phyloP scores from a whole-genome alignment of 495 filamentous ascomycete species.

The Daldinia bambusicola region DNA sequence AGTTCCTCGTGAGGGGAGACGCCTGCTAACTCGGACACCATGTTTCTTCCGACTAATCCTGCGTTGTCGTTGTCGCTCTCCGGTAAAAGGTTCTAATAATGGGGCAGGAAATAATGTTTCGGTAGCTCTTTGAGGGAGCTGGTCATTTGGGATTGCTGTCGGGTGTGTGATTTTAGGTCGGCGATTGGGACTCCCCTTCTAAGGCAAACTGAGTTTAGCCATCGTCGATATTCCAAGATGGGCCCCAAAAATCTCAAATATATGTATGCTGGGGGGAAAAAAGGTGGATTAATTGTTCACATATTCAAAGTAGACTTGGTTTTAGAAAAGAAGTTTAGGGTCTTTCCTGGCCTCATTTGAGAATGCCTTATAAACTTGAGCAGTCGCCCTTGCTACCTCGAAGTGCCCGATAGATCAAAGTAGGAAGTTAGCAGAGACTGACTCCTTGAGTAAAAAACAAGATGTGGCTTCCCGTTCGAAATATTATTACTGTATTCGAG shows the following conservation, averaged over 20 bases:
- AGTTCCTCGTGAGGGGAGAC: conserved; percentile 39
- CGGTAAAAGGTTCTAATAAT: conserved; percentile 44
- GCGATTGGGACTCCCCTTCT: conserved; percentile 59
- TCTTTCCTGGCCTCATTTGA: conserved; percentile 10
- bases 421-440: conserved; percentile 3
- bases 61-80: conserved; percentile 39
- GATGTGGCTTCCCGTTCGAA: conserved; percentile 18
- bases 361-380: neutral
- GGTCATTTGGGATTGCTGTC: conserved; percentile 38
- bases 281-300: conserved; percentile 36
- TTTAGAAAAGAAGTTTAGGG: neutral
- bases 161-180: conserved; percentile 53
- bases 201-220: conserved; percentile 60
- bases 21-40: conserved; percentile 47
- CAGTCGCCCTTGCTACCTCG: neutral
- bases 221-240: conserved; percentile 58
- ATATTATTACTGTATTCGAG: neutral
- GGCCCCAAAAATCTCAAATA: conserved; percentile 33
- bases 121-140: conserved; percentile 49
- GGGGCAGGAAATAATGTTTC: conserved; percentile 51
- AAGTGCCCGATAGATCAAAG: neutral
- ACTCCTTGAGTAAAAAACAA: neutral
- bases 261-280: conserved; percentile 44
- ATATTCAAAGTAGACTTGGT: conserved; percentile 7
- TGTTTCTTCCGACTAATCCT: conserved; percentile 46